Evolutionary conservation across 2,329 filamentous ascomycete genomes (phyloP).

Genomic region (Pyrenophora graminea): DNA sequence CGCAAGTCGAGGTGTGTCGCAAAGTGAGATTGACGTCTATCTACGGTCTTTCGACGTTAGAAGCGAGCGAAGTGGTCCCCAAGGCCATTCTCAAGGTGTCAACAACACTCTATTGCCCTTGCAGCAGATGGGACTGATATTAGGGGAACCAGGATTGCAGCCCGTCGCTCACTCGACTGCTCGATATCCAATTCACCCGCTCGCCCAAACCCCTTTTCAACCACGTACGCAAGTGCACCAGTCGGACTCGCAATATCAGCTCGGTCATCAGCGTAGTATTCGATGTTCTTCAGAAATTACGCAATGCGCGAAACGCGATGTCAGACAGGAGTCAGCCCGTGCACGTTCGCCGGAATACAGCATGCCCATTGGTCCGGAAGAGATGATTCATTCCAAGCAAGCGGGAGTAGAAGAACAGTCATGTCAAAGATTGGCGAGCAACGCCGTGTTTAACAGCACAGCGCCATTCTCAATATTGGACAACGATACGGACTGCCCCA

Average conservation of each 20-base stretch:
- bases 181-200: background rate
- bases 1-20: slow-evolving; percentile 26
- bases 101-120: no score
- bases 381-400: background rate
- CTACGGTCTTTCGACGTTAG: slow-evolving; percentile 19
- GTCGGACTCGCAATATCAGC: background rate
- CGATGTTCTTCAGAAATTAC: background rate
- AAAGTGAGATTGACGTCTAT: slow-evolving; percentile 26
- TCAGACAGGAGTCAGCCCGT: background rate
- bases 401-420: background rate
- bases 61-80: background rate
- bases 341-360: background rate
- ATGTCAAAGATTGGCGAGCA: background rate
- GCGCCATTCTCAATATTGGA: background rate
- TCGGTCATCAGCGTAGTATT: background rate
- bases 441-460: background rate
- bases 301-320: background rate
- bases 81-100: background rate
- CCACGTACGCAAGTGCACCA: no score
- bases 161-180: background rate
- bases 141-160: no score
- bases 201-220: no score
- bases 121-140: no score
- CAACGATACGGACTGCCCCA: slow-evolving; percentile 20
- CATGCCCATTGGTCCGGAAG: background rate